These are phyloP conservation scores for Coemansia sp. DNA, from an alignment of 192 early-diverging fungal genomes.

Conservation along the genomic window DNA sequence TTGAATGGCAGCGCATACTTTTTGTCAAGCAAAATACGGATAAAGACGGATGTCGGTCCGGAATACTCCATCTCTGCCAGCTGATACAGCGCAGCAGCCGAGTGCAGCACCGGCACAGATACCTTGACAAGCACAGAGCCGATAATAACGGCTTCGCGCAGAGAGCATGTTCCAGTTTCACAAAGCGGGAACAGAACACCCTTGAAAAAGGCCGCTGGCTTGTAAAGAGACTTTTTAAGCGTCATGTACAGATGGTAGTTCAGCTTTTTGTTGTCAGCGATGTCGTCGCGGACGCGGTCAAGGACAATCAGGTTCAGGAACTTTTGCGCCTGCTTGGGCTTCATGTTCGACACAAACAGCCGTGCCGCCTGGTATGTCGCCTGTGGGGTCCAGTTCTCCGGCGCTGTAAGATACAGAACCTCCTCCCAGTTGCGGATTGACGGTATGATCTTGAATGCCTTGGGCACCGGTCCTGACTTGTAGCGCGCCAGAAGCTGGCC, in stretches of 20 bases:
- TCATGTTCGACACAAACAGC: constrained; percentile 97
- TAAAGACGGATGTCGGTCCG: constrained; percentile 91
- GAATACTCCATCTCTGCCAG: constrained; percentile 98
- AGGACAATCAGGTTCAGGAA: constrained; percentile 87
- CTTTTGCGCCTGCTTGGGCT: constrained; percentile 86
- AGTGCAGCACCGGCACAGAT: constrained; percentile 93
- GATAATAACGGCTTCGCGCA: constrained; percentile 95
- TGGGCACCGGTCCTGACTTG: constrained; percentile 92
- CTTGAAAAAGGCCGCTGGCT: constrained; percentile 97
- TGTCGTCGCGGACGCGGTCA: constrained; percentile 92
- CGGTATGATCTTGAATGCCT: constrained; percentile 99
- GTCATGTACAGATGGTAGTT: constrained; percentile 98
- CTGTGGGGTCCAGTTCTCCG: constrained; percentile 94
- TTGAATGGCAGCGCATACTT: constrained; percentile 98
- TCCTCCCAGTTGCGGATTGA: constrained; percentile 97
- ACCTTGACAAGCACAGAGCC: constrained; percentile 90
- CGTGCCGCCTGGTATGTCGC: constrained; percentile 94
- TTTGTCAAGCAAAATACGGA: constrained; percentile 94
- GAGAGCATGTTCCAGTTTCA: constrained; percentile 85
- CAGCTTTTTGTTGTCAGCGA: constrained; percentile 95
- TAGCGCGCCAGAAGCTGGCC: constrained; percentile 87
- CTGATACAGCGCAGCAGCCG: constrained; percentile 87
- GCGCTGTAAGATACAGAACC: constrained; percentile 86
- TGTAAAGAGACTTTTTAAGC: constrained; percentile 95
- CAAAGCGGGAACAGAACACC: constrained; percentile 95